Evolutionary conservation across 2,329 filamentous ascomycete species (phyloP), one percentile per base, ranked within the genome.

Genomic region (Grosmannia serpens): DNA sequence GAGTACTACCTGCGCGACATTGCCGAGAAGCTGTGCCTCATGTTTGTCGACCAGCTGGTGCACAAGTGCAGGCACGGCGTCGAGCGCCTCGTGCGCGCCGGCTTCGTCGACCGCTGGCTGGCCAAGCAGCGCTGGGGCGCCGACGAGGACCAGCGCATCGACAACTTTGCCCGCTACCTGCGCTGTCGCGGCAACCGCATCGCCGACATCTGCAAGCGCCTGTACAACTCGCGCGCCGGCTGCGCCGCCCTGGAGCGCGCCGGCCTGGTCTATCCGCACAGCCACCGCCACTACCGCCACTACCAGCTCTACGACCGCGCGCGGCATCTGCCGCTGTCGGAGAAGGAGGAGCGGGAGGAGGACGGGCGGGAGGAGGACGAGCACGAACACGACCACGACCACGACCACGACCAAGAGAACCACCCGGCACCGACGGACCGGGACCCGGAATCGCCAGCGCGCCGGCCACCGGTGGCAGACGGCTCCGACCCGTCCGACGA

Each of bases 21-120:
- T 68, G 73, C 77, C 52, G 84, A 86, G 68, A 78, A 80, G 64
- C 75, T 82, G 27, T 83, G 79, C 60, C 75, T 86, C 53, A 75
- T 81, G 70, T 76, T 86, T 52, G 66, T 84, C 53, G 70, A 73
- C 38, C 76, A 83, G 61, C 72, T 90, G 3, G 74, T 86, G n/a
- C 77, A 76, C 60, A 80, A 81, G 61, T 81, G 53, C 53, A 20
- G n/a, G 15, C 35, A 82, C 64, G 78, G 81, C 22, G 72, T 78
- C 1, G 75, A 77, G 29, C 78, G 78, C 57, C 71, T 90, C 22
- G 72, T 86, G 58, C 76, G 82, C 67, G 83, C 85, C 44, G 78
- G 78, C 8, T 82, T 91, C 62, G 77, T 91, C 46, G 83, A 86
- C 61, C 83, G 81, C 58, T 91, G 88, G 88, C 77, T 91, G n/a